Evolutionary conservation across 345 rosid species (phyloP).

Genomic region (Gossypium longicalyx): DNA sequence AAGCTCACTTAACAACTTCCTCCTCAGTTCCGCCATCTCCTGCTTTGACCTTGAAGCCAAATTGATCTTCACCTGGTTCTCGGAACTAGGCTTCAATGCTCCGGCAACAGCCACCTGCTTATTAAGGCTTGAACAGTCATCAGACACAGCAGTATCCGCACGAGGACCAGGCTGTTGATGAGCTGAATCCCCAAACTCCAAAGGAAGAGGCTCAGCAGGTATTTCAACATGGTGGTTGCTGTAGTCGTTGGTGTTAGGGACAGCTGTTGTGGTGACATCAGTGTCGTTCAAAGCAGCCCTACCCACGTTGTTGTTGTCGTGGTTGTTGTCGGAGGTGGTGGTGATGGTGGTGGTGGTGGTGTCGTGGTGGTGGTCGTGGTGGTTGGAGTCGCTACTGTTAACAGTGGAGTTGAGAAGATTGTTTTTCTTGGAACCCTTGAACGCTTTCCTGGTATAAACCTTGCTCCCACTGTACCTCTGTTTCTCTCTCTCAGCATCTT

Average conservation of each 20-base stretch:
- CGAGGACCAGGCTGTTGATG: conserved; percentile 30
- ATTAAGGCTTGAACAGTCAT: conserved; percentile 35
- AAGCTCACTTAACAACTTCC: background rate
- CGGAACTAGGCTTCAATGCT: conserved; percentile 37
- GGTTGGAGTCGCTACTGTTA: background rate
- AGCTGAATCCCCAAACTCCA: conserved; percentile 30
- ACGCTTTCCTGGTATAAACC: conserved; percentile 80
- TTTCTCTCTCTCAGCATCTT: conserved; percentile 61
- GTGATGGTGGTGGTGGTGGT: background rate
- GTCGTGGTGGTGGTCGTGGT: no score
- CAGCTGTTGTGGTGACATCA: background rate
- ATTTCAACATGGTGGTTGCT: conserved; percentile 22
- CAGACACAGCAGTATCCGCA: conserved; percentile 28
- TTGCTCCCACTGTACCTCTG: conserved; percentile 51
- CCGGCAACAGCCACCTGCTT: conserved; percentile 31
- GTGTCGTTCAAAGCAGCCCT: background rate
- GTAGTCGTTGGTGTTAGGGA: background rate
- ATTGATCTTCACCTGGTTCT: conserved; percentile 47
- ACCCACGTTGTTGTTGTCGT: conserved; percentile 8
- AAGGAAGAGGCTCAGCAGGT: conserved; percentile 27
- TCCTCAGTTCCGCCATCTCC: conserved; percentile 40
- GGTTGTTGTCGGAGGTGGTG: no score
- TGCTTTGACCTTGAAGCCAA: conserved; percentile 51
- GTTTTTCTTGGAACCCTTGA: conserved; percentile 43
- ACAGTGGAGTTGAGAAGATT: background rate